Evolutionary conservation across 2,329 filamentous ascomycete species (phyloP).

Genomic region (Incumbomyces delicatus): DNA sequence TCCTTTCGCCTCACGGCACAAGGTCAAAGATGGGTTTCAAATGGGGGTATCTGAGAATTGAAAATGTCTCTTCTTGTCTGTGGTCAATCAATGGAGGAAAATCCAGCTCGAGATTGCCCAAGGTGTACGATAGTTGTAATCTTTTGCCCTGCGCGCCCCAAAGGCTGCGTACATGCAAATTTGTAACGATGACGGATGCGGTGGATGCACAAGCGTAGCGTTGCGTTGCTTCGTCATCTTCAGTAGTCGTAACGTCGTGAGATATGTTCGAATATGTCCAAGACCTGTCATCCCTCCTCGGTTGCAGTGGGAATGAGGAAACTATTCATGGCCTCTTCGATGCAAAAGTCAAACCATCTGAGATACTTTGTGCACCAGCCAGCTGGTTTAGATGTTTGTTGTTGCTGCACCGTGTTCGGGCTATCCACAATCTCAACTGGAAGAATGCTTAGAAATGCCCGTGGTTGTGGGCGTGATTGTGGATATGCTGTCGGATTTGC

Average conservation of each 20-base stretch:
- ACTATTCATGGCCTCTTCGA: background rate
- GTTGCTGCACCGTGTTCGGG: background rate
- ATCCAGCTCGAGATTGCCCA: constrained; percentile 6
- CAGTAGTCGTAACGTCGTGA: constrained; percentile 5
- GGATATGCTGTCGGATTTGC: background rate
- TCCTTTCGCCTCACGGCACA: background rate
- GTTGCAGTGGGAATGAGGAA: background rate
- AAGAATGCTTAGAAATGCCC: constrained; percentile 4
- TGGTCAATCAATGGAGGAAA: background rate
- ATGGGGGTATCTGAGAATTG: constrained; percentile 3
- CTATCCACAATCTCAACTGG: background rate
- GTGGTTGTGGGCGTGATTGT: constrained; percentile 1
- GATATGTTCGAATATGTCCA: constrained; percentile 3
- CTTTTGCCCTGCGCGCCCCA: background rate
- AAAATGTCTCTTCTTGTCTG: background rate
- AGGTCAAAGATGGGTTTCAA: background rate
- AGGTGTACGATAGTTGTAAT: background rate
- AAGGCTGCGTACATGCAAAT: background rate
- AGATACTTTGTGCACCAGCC: constrained; percentile 1
- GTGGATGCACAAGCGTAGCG: constrained; percentile 6
- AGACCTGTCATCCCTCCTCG: background rate
- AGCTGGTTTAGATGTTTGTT: constrained; percentile 4
- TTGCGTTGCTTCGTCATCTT: background rate
- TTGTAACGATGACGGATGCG: background rate
- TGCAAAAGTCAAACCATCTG: background rate